These are phyloP conservation scores for Camillea tinctor DNA, from an alignment of 2,329 filamentous ascomycete species.

Conservation along the genomic window DNA sequence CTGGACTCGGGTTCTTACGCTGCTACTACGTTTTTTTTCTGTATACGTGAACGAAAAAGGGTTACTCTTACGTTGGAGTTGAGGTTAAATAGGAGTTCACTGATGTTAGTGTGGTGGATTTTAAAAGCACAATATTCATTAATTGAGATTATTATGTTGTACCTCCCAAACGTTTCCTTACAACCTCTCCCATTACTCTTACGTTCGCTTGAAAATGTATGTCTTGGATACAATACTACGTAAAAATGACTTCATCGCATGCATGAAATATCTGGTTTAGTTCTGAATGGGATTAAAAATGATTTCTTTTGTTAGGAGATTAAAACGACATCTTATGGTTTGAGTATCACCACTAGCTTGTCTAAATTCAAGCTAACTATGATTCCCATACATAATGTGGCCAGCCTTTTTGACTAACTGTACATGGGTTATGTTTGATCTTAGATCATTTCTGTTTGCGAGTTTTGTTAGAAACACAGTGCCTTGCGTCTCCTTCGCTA, in stretches of 20 bases:
- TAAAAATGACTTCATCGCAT: background rate
- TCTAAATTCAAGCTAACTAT: background rate
- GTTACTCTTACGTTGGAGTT: background rate
- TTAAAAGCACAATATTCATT: background rate
- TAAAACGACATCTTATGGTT: background rate
- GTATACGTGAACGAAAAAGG: background rate
- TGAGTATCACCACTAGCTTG: background rate
- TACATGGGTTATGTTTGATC: background rate
- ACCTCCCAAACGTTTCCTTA: background rate
- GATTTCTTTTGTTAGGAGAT: background rate
- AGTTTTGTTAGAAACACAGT: background rate
- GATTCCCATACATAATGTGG: background rate
- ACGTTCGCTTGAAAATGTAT: background rate
- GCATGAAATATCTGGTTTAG: background rate
- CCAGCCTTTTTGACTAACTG: background rate
- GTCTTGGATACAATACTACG: background rate
- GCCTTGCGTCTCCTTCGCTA: background rate
- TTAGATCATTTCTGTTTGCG: background rate
- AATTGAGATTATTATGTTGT: background rate
- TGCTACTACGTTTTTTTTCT: background rate
- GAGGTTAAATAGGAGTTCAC: background rate
- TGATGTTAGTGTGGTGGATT: background rate
- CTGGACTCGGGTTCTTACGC: slow-evolving; percentile 23
- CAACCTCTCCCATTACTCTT: background rate
- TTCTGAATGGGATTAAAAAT: too few relatives aligned